Evolutionary conservation across 441 rosid species (phyloP), one percentile per base, ranked within the genome.

Genomic region (Euphorbia corollata): DNA sequence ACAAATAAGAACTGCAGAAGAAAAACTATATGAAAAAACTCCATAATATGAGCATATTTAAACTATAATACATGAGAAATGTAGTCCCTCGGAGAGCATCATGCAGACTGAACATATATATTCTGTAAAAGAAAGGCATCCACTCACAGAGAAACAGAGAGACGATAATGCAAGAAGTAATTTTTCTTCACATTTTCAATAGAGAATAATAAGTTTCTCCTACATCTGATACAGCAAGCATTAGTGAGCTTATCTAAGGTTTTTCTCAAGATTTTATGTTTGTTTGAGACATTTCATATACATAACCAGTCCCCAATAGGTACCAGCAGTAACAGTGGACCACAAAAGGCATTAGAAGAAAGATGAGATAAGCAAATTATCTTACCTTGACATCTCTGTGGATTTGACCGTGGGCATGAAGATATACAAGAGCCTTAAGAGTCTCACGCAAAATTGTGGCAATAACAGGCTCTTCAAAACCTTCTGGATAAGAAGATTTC

Each of bases 351-450:
- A 59, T 3, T 15, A 2, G 11, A 12, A 6, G 11, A 32, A 56
- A 34, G 38, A 61, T 27, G 8, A 53, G 12, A 67, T 32, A 51
- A 72, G 71, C 10, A 65, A 50, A 68, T 54, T 56, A 53, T 13
- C 27, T 64, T 82, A 91, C 99, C 97, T 94, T 94, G 68, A 94
- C 98, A 77, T 95, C 99, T 80, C 99, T 87, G 71, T 95, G 99
- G 68, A 95, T 95, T 81, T 87, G 96, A 58, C 99, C 99, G 47
- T 90, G 96, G 36, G 85, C 77, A 84, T 91, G 99, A 74, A 95
- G 96, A 85, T 95, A 95, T 70, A 90, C 91, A 74, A 91, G 97
- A 64, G 99, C 99, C 82, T 82, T 95, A 67, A 95, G 91, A 78
- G 92, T 89, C 78, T 95, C 98, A 20, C 80, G 89, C 82, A 95